phyloP scores from a whole-genome alignment of 2,329 filamentous ascomycete genomes.

The Salinomyces thailandicus region DNA sequence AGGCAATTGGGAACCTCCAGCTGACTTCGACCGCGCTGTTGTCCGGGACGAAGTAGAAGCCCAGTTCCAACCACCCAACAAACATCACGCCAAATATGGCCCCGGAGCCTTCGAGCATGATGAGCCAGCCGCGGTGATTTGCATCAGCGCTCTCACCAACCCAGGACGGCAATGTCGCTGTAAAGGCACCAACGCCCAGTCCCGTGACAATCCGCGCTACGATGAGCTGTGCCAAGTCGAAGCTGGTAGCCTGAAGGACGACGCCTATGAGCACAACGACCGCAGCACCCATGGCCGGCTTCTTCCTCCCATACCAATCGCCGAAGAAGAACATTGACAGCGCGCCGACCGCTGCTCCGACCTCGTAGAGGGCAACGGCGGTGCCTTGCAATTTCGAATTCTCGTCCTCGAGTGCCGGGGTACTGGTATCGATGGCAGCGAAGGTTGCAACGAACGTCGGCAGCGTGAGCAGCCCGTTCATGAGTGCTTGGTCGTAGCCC shows the following conservation, averaged over 20 bases:
- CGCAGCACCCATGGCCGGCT: constrained; percentile 38
- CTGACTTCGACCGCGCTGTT: constrained; percentile 6
- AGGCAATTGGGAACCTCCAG: constrained; percentile 32
- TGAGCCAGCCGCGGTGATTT: constrained; percentile 38
- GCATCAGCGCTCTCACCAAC: constrained; percentile 41
- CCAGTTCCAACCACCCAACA: constrained; percentile 29
- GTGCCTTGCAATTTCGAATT: constrained; percentile 23
- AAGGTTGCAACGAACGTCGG: constrained; percentile 31
- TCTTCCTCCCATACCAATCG: constrained; percentile 40
- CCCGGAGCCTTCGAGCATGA: constrained; percentile 35
- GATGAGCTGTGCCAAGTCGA: constrained; percentile 30
- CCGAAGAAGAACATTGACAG: constrained; percentile 40
- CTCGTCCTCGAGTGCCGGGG: constrained; percentile 9
- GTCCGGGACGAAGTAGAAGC: constrained; percentile 5
- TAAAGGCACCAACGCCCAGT: constrained; percentile 41
- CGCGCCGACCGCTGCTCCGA: constrained; percentile 36
- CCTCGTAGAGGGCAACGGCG: constrained; percentile 25
- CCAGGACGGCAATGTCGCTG: constrained; percentile 41
- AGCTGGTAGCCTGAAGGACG: constrained; percentile 36
- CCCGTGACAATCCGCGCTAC: constrained; percentile 41
- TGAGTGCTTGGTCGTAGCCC: constrained; percentile 28
- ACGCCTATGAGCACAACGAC: constrained; percentile 40
- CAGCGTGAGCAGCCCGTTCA: constrained; percentile 34
- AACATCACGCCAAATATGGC: constrained; percentile 31
- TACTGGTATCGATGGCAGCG: constrained; percentile 27